These are phyloP conservation scores for Penicillium chermesinum DNA, from an alignment of 495 filamentous ascomycete genomes.

Conservation along the genomic window DNA sequence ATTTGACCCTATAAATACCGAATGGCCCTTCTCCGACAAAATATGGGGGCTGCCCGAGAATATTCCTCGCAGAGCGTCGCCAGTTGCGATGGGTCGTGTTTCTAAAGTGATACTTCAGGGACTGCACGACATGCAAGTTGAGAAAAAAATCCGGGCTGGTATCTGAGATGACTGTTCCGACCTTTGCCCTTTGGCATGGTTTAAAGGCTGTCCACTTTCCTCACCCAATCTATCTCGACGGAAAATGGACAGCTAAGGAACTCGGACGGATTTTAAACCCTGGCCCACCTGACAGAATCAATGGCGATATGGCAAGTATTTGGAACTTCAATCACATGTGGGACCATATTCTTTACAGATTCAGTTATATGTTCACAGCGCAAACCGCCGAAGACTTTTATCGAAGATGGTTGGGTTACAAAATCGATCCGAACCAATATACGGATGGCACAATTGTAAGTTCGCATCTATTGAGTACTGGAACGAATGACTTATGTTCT, in stretches of 20 bases:
- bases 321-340: no score
- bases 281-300: conserved; percentile 19
- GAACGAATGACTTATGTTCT: no score
- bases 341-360: conserved; percentile 15
- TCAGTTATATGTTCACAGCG: conserved; percentile 35
- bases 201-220: conserved; percentile 45
- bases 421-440: no score
- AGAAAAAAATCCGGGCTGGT: conserved; percentile 52
- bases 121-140: conserved; percentile 48
- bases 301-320: conserved; percentile 13
- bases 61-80: conserved; percentile 57
- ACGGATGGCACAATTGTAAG: no score
- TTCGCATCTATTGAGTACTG: no score
- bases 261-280: conserved; percentile 60
- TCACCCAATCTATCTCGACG: conserved; percentile 62
- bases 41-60: conserved; percentile 46
- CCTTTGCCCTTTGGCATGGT: conserved; percentile 61
- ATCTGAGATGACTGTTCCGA: conserved; percentile 63
- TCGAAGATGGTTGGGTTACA: conserved; percentile 62
- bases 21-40: conserved; percentile 53
- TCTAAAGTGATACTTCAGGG: conserved; percentile 55
- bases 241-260: conserved; percentile 50
- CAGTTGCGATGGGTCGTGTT: conserved; percentile 57
- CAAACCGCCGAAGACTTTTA: conserved; percentile 52
- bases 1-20: conserved; percentile 56